Conservation (phyloP, 345 rosid genomes). For the Aquilaria malaccensis region DNA sequence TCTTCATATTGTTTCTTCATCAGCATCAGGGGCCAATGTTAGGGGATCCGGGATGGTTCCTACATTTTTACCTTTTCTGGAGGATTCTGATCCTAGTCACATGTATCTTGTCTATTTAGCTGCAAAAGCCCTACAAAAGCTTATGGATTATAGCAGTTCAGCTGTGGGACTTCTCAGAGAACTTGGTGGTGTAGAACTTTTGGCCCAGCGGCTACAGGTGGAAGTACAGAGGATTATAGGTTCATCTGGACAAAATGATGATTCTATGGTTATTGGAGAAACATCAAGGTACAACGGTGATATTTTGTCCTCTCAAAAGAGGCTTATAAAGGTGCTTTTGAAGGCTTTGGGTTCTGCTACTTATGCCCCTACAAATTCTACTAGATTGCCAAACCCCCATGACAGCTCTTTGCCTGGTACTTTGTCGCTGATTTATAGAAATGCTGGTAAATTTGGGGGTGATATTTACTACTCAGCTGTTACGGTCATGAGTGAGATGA, state of each 20-base stretch:
- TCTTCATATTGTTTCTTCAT: constrained; percentile 91
- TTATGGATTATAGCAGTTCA: constrained; percentile 92
- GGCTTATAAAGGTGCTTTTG: constrained; percentile 87
- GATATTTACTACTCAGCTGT: constrained; percentile 93
- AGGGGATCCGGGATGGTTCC: constrained; percentile 98
- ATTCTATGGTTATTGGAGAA: constrained; percentile 55
- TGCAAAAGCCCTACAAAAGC: constrained; percentile 86
- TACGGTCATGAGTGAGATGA: constrained; percentile 93
- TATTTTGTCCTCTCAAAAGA: constrained; percentile 57
- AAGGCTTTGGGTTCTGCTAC: constrained; percentile 97
- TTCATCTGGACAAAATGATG: constrained; percentile 33
- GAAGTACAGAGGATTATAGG: constrained; percentile 79
- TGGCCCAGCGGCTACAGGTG: constrained; percentile 76
- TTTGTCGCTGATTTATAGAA: constrained; percentile 59
- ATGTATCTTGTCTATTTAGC: constrained; percentile 89
- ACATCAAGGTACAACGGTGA: constrained; percentile 51
- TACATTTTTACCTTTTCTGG: constrained; percentile 87
- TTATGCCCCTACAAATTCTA: constrained; percentile 63
- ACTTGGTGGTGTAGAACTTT: constrained; percentile 87
- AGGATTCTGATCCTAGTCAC: constrained; percentile 74
- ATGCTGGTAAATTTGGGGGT: constrained; percentile 85
- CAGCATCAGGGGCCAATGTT: constrained; percentile 86
- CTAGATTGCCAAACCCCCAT: constrained; percentile 58
- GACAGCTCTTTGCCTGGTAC: constrained; percentile 74
- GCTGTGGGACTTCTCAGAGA: constrained; percentile 85